A percentile compares a stretch with the other conserved stretches of the same genome.
These are phyloP conservation scores for Exophiala oligosperma DNA, from an alignment of 2,329 filamentous ascomycete species.

Conservation along the genomic window DNA sequence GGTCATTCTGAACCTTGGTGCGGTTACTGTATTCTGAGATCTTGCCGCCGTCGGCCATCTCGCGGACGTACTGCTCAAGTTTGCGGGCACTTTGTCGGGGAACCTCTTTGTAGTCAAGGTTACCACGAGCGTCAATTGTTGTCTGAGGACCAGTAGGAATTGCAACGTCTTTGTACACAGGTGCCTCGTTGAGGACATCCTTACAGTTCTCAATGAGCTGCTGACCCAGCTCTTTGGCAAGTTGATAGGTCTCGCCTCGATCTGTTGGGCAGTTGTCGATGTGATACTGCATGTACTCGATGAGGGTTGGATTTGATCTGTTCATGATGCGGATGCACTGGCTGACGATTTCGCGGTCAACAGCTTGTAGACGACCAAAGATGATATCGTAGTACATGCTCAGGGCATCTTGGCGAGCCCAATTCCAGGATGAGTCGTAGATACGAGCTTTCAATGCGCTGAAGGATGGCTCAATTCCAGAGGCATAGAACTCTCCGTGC, in stretches of 20 bases:
- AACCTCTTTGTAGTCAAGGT: slow-evolving; percentile 86
- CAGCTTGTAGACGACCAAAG: slow-evolving; percentile 86
- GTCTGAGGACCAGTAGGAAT: slow-evolving; percentile 90
- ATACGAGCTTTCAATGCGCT: slow-evolving; percentile 89
- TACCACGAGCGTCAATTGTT: slow-evolving; percentile 87
- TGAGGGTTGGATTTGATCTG: slow-evolving; percentile 88
- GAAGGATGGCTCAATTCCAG: slow-evolving; percentile 92
- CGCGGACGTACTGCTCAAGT: slow-evolving; percentile 95
- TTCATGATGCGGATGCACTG: slow-evolving; percentile 99
- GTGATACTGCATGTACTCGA: slow-evolving; percentile 99
- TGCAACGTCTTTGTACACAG: slow-evolving; percentile 94
- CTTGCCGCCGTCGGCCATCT: slow-evolving; percentile 98
- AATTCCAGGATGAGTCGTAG: slow-evolving; percentile 99
- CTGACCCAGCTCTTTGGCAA: slow-evolving; percentile 91
- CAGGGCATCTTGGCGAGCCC: slow-evolving; percentile 94
- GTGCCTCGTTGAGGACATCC: slow-evolving; percentile 79
- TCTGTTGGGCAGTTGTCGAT: slow-evolving; percentile 98
- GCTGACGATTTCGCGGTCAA: slow-evolving; percentile 97
- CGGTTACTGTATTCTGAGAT: slow-evolving; percentile 98
- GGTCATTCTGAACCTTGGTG: slow-evolving; percentile 95
- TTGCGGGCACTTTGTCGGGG: slow-evolving; percentile 89
- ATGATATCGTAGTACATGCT: slow-evolving; percentile 99
- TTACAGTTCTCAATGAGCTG: slow-evolving; percentile 97
- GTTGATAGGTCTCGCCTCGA: slow-evolving; percentile 92
- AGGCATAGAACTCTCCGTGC: slow-evolving; percentile 93